A percentile compares a stretch with the other conserved stretches of the same genome.
These are phyloP conservation scores for Xerocomellus intermedius DNA, from an alignment of 768 basidiomycete species.

Conservation along the genomic window DNA sequence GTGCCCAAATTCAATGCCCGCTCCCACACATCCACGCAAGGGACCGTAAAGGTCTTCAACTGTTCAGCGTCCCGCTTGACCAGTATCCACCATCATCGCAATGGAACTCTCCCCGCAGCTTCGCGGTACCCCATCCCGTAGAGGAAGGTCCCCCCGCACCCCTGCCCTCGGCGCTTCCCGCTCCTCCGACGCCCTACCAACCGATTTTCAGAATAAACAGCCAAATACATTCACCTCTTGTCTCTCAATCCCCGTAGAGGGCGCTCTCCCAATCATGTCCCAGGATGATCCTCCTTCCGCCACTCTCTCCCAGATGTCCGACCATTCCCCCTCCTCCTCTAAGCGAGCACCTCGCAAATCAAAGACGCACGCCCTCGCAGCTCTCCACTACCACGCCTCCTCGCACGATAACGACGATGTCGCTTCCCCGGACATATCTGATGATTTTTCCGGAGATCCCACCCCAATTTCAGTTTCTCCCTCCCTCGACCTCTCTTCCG, in stretches of 20 bases:
- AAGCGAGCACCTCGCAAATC: conserved; percentile 85
- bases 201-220: conserved; percentile 50
- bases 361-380: conserved; percentile 83
- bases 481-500: conserved; percentile 62
- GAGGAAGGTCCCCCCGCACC: conserved; percentile 61
- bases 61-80: conserved; percentile 8
- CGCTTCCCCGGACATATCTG: conserved; percentile 38
- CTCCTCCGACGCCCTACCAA: conserved; percentile 43
- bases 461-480: conserved; percentile 63
- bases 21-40: conserved; percentile 39
- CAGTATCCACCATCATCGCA: conserved; percentile 39
- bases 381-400: conserved; percentile 65
- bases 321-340: conserved; percentile 43
- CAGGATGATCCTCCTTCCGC: conserved; percentile 40
- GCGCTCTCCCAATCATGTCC: conserved; percentile 61
- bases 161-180: conserved; percentile 43
- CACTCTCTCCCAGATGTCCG: conserved; percentile 33
- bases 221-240: conserved; percentile 58
- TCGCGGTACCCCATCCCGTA: conserved; percentile 60
- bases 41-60: conserved; percentile 8
- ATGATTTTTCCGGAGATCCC: conserved; percentile 48
- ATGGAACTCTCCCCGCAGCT: conserved; percentile 44
- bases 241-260: conserved; percentile 75
- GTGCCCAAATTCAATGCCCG: conserved; percentile 41
- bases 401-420: conserved; percentile 53